phyloP scores from a whole-genome alignment of 805 yeast genomes.

The Starmerella vaccinii region DNA sequence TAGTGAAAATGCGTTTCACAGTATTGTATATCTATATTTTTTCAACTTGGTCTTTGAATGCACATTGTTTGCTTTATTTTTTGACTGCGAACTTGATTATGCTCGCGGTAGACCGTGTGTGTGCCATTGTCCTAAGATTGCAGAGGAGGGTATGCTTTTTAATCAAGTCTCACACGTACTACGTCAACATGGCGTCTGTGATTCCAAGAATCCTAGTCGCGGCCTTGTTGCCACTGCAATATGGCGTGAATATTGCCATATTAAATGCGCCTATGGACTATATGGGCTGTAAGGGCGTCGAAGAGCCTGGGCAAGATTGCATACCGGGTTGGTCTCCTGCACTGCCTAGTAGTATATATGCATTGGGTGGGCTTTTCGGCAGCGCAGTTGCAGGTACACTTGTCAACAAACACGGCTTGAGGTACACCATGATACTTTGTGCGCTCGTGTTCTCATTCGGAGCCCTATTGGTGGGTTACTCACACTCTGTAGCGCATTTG shows the following conservation, averaged over 20 bases:
- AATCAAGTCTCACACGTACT: not conserved
- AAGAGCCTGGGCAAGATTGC: slow-evolving; percentile 35
- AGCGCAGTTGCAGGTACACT: slow-evolving; percentile 57
- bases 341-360: slow-evolving; percentile 62
- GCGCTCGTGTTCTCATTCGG: slow-evolving; percentile 47
- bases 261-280: slow-evolving; percentile 77
- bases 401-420: slow-evolving; percentile 59
- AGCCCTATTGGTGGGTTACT: slow-evolving; percentile 46
- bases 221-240: slow-evolving; percentile 43
- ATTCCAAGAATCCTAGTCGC: not conserved
- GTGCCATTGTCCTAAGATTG: too few species aligned
- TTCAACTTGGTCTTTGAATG: too few species aligned
- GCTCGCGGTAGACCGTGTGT: too few species aligned
- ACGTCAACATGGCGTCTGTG: not conserved
- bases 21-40: too few species aligned
- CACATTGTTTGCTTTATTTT: too few species aligned
- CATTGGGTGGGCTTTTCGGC: slow-evolving; percentile 75
- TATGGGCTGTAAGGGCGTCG: slow-evolving; percentile 43
- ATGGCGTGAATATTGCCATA: slow-evolving; percentile 92
- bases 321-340: slow-evolving; percentile 56
- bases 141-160: not conserved
- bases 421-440: slow-evolving; percentile 40
- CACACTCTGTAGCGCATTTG: slow-evolving; percentile 38
- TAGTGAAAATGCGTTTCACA: too few species aligned
- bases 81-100: too few species aligned